Evolutionary conservation across 2,329 filamentous ascomycete genomes (phyloP), one percentile per base, ranked within the genome.

Genomic region (Neophaeococcomyces mojaviensis): DNA sequence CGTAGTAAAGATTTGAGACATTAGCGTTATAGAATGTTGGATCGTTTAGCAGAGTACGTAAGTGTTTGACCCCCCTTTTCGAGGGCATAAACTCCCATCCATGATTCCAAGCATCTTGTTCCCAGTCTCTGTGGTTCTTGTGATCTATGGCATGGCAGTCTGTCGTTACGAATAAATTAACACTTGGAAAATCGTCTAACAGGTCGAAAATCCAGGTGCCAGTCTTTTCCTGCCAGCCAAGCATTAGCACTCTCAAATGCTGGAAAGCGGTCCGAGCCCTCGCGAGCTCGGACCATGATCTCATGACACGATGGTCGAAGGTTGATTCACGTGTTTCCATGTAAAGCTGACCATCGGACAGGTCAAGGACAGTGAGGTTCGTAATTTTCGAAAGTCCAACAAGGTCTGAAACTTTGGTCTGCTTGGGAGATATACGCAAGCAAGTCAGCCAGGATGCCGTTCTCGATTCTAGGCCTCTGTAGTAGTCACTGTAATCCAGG

Each of bases 351-450:
- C 28, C 31, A 13, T 54, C 51, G 5, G 49, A 48, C 9, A 60
- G 55, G 35, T 70, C 65, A 39, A 71, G 49, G 1, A 64, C 64
- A 13, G 64, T 60, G 19, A 71, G 49, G 47, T 70, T 71, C 30
- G 52, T 60, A 24, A 71, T 56, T 4, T 55, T 59, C 19, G 63
- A 56, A 12, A 71, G 55, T 4, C 60, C 57, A 10, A 69, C 61
- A 2, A 71, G 55, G 22, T 68, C 68, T 13, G 60, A 50, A 0
- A 61, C 54, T 16, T 54, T 52, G 18, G 60, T 56, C 45, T 59
- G 56, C 31, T 60, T 55, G 3, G 59, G 59, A 9, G 58, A 61
- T 7, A 71, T 30, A 4, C 60, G 63, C 18, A 71, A 47, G 13
- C 60, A 53, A 6, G 59, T 57, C 12, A 60, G 54, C 68, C 68